A percentile compares a stretch with the other conserved stretches of the same genome.
Evolutionary conservation across 306 rosid genomes (phyloP).

Genomic region (Cicer yamashitae): DNA sequence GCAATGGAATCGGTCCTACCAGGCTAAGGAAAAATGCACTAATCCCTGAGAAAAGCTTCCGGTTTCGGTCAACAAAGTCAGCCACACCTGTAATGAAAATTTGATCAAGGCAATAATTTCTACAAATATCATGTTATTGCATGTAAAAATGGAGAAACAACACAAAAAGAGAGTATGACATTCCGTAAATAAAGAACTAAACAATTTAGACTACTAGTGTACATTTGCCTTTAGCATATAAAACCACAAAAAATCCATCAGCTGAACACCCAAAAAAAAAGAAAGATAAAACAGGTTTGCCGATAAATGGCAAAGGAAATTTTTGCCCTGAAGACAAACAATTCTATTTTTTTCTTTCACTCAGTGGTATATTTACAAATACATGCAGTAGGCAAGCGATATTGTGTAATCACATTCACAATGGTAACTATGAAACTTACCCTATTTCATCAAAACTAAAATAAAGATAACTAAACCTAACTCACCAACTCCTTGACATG

Average conservation of each 20-base stretch:
- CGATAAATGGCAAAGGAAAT: constrained; percentile 6
- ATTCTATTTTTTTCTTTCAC: not conserved
- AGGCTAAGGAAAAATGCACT: constrained; percentile 79
- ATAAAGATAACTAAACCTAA: constrained; percentile 5
- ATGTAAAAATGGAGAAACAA: not conserved
- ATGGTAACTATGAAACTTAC: not conserved
- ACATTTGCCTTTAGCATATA: constrained; percentile 11
- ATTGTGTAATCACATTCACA: not conserved
- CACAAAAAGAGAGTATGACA: constrained; percentile 6
- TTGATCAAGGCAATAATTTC: constrained; percentile 25
- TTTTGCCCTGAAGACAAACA: not conserved
- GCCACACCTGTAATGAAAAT: constrained; percentile 65
- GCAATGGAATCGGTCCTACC: constrained; percentile 58
- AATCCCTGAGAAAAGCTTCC: constrained; percentile 65
- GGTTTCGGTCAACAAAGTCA: constrained; percentile 78
- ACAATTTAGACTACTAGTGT: not conserved
- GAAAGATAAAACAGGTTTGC: not conserved
- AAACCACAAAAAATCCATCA: not conserved
- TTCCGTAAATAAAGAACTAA: constrained; percentile 17
- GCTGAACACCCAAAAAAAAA: constrained; percentile 22
- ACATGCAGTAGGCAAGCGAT: constrained; percentile 2
- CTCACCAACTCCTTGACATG: constrained; percentile 3
- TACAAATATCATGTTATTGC: constrained; percentile 9
- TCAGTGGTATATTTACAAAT: not conserved
- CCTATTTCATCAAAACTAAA: not conserved